A percentile compares a stretch with the other conserved stretches of the same genome.
Evolutionary conservation across 257 asterid genomes (phyloP).

Genomic region (Fraxinus cuspidata): DNA sequence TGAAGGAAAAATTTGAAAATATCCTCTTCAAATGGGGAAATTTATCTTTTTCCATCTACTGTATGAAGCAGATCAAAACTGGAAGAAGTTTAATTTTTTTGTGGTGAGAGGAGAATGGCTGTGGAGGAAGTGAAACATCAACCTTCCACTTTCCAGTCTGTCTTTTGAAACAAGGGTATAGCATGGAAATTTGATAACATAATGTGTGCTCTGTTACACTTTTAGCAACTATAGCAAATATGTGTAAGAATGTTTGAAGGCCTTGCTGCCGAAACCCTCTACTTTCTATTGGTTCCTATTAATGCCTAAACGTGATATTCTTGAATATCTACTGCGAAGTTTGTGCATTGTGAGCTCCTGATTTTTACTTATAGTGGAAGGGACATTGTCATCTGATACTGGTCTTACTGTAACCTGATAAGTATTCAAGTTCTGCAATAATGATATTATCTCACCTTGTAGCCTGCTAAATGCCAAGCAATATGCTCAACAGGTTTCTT

Average conservation of each 20-base stretch:
- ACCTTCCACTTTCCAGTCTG: not conserved
- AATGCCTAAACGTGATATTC: not conserved
- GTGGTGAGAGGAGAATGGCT: constrained; percentile 13
- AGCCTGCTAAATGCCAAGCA: constrained; percentile 25
- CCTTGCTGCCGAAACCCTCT: not conserved
- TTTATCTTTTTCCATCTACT: constrained; percentile 15
- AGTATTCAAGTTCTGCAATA: constrained; percentile 13
- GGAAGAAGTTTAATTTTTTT: not conserved
- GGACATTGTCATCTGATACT: constrained; percentile 12
- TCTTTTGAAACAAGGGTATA: constrained; percentile 8
- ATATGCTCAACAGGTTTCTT: constrained; percentile 70
- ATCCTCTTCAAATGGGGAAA: constrained; percentile 19
- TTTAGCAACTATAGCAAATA: not conserved
- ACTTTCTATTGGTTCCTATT: constrained; percentile 5
- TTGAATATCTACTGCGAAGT: constrained; percentile 20
- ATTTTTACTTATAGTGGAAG: constrained; percentile 23
- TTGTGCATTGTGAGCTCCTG: constrained; percentile 13
- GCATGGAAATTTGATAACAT: not conserved
- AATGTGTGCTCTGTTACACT: not conserved
- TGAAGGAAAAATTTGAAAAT: not conserved
- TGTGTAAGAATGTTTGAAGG: constrained; percentile 12
- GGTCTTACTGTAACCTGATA: not conserved
- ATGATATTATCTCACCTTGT: constrained; percentile 12
- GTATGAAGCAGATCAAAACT: constrained; percentile 11
- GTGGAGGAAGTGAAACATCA: not conserved